phyloP scores from a whole-genome alignment of 176 grass and related monocot genomes.

The Pontederia crassipes region DNA sequence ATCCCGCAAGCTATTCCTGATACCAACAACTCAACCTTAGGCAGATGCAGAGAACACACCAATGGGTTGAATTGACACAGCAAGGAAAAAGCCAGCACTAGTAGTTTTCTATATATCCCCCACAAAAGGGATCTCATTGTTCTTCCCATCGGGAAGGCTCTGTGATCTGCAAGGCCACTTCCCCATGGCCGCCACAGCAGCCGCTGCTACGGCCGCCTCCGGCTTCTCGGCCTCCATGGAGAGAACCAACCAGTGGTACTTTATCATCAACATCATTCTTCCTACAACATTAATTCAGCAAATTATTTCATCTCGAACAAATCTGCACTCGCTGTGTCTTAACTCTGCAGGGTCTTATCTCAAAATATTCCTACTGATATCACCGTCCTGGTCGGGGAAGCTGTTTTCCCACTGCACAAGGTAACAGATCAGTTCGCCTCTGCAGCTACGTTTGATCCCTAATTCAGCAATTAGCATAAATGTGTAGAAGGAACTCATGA shows the following conservation, averaged over 20 bases:
- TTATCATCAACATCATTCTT: not conserved
- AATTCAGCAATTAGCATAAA: not conserved
- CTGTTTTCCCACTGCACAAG: conserved; percentile 77
- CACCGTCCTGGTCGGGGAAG: conserved; percentile 35
- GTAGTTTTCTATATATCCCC: too few relatives aligned
- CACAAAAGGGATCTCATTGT: too few relatives aligned
- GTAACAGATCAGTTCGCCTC: conserved; percentile 10
- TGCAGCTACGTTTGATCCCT: not conserved
- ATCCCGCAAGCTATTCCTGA: too few relatives aligned
- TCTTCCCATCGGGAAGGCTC: too few relatives aligned
- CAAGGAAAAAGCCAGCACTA: too few relatives aligned
- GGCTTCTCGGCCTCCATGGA: conserved; percentile 41
- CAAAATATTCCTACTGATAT: conserved; percentile 50
- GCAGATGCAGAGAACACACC: too few relatives aligned
- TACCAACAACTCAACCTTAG: too few relatives aligned
- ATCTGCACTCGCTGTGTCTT: not conserved
- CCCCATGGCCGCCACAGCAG: not conserved
- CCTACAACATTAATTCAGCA: not conserved
- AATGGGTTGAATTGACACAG: too few relatives aligned
- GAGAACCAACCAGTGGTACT: conserved; percentile 58
- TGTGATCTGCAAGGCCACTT: too few relatives aligned
- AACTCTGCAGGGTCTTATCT: conserved; percentile 37
- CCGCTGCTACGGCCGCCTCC: conserved; percentile 8
- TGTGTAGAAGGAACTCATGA: not conserved
- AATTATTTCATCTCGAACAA: not conserved